These are phyloP conservation scores for Cephaloascus albidus DNA, from an alignment of 805 yeast genomes.

Conservation along the genomic window DNA sequence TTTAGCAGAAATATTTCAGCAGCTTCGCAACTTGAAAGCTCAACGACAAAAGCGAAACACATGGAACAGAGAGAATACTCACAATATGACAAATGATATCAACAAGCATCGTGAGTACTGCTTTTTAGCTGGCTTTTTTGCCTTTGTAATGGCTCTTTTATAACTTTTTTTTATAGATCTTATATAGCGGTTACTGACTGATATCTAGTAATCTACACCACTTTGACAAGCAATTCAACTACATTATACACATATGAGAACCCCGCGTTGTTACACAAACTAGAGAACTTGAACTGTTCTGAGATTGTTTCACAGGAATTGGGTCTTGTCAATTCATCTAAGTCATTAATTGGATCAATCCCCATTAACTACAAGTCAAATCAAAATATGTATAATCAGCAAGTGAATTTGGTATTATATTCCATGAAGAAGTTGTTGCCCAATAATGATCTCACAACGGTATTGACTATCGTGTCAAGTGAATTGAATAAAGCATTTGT, in stretches of 20 bases:
- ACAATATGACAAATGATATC: neutral
- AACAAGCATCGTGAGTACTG: neutral
- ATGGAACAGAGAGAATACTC: too few relatives aligned
- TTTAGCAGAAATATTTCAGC: too few relatives aligned
- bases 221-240: conserved; percentile 46
- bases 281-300: conserved; percentile 37
- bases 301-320: conserved; percentile 46
- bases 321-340: conserved; percentile 41
- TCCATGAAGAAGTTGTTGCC: conserved; percentile 37
- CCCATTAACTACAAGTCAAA: conserved; percentile 16
- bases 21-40: too few relatives aligned
- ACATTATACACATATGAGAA: conserved; percentile 53
- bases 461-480: conserved; percentile 36
- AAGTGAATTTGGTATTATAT: conserved; percentile 22
- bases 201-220: conserved; percentile 38
- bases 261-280: conserved; percentile 25
- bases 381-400: conserved; percentile 9
- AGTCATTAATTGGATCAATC: conserved; percentile 28
- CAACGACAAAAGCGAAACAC: too few relatives aligned
- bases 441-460: conserved; percentile 41
- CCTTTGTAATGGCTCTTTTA: too few relatives aligned
- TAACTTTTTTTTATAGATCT: too few relatives aligned
- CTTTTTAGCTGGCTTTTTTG: too few relatives aligned
- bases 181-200: too few relatives aligned
- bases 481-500: conserved; percentile 35